Evolutionary conservation across 1,284 basidiomycete genomes (phyloP), one percentile per base, ranked within the genome.

Genomic region (Baeospora myosura): DNA sequence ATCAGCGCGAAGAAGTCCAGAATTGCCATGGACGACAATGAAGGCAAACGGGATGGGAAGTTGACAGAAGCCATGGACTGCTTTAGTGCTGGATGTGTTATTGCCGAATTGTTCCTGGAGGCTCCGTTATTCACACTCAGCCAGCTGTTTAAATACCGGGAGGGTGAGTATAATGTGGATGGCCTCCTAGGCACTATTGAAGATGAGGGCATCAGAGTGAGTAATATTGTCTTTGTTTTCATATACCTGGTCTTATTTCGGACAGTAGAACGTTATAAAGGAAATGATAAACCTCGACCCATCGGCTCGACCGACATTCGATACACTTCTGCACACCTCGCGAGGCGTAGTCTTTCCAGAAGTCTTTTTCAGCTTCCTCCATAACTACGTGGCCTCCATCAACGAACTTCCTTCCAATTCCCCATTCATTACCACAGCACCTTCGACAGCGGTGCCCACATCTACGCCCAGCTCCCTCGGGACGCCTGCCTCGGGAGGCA

Each of bases 1-100:
- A 82, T 84, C 44, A 81, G 73, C 42, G 76, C 74, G 38, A 79
- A 75, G 59, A 78, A 77, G 53, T 63, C 68, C 1, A 71, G 64
- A 33, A 55, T 74, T 8, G 67, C 69, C 7, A 62, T 65, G 51
- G 73, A 74, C 8, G 69, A 73, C 34, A 60, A 58, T 28, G 63
- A 68, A 43, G 69, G 71, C 14, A 65, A 65, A 51, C 65, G 73
- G 47, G 85, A 94, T 47, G 86, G 82, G 4, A 82, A 76, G 51
- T 83, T 98, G 17, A 93, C 90, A 0, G 93, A 99, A 62, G 76
- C 88, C 2, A 98, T 99, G 96, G 96, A 99, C 59, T 89, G 95
- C 40, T 99, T 98, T 58, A 92, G 92, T 47, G 78, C 82, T 0
- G 96, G 96, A 23, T 98, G 95, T 60, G 94, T 98, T 12, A 79